A percentile compares a stretch with the other conserved stretches of the same genome.
Evolutionary conservation across 2,329 filamentous ascomycete species (phyloP).

Genomic region (Pseudohalonectria lignicola): DNA sequence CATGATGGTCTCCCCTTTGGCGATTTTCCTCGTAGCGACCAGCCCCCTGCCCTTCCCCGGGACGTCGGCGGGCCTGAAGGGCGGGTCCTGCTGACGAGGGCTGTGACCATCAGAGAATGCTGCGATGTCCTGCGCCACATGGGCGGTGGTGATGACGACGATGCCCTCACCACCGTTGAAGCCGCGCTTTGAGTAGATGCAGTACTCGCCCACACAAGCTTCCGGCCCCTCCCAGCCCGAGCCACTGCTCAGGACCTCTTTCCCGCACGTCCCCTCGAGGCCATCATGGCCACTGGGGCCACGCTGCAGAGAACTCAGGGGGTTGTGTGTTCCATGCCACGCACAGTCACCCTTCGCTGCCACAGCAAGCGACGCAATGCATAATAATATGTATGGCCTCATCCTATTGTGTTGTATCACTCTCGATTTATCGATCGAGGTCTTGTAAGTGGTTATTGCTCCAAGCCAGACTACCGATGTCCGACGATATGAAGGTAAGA

Average conservation of each 20-base stretch:
- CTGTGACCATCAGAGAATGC: constrained; percentile 1
- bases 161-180: constrained; percentile 9
- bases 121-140: constrained; percentile 4
- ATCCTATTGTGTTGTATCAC: too few species aligned
- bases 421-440: too few species aligned
- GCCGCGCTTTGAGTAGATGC: constrained; percentile 9
- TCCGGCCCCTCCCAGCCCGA: constrained; percentile 9
- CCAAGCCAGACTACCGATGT: too few species aligned
- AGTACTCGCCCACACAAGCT: constrained; percentile 10
- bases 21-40: constrained; percentile 21
- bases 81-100: constrained; percentile 6
- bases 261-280: too few species aligned
- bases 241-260: not conserved
- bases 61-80: constrained; percentile 17
- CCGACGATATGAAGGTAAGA: too few species aligned
- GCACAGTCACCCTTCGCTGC: too few species aligned
- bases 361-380: too few species aligned
- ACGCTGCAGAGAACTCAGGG: too few species aligned
- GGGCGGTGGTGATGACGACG: constrained; percentile 8
- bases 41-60: constrained; percentile 23
- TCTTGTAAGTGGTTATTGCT: too few species aligned
- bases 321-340: too few species aligned
- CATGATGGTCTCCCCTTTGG: constrained; percentile 22
- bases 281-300: too few species aligned
- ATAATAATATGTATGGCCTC: too few species aligned